Base-by-base conservation (phyloP, 2,329 filamentous ascomycete species). In the Trichophyton rubrum region DNA sequence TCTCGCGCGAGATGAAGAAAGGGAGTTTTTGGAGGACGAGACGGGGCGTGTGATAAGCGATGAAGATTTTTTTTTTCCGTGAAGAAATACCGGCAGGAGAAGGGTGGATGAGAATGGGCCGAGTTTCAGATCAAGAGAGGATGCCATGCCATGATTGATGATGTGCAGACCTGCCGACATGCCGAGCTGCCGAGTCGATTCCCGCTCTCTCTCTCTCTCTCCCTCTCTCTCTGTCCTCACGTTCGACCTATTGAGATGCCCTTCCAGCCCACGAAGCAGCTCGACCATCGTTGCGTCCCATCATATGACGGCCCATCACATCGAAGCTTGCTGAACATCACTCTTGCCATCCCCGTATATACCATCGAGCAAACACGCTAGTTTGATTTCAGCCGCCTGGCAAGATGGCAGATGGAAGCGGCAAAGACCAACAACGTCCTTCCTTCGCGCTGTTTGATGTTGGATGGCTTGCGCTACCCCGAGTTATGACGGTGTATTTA, bases 351-450 rank as follows among this genome's bases (percentile, higher is more conserved):
- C 49, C 49, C 49, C 49, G 49, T 53, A 53, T 30, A 30, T 27
- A 27, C 6, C 22, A 3, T 24, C 22, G 7, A 30, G 27, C 27
- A 30, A 30, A 30, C 27, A 30, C 27, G 9, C 11, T 38, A 38
- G 33, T 1, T 38, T 38, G 33, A 38, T 38, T 6, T 53, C 49
- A 33, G 22, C 27, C 49, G 49, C 49, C 49, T 33, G 24, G 49
- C 49, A 53, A 53, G 49, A 51, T 51, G 47, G 47, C 47, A 51
- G 47, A 53, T 53, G 24, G 13, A 13, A 53, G 27, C 49, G 49
- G 49, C 49, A 53, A 53, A 53, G 6, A 9, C 33, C 33, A 38
- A 9, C 33, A 38, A 38, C 33, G 33, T 38, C 33, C 27, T 38
- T 38, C 33, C 33, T 38, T 13, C 33, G 33, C 1, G 33, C 8